phyloP scores from a whole-genome alignment of 2,329 filamentous ascomycete genomes.

The Cladosporium sp. region DNA sequence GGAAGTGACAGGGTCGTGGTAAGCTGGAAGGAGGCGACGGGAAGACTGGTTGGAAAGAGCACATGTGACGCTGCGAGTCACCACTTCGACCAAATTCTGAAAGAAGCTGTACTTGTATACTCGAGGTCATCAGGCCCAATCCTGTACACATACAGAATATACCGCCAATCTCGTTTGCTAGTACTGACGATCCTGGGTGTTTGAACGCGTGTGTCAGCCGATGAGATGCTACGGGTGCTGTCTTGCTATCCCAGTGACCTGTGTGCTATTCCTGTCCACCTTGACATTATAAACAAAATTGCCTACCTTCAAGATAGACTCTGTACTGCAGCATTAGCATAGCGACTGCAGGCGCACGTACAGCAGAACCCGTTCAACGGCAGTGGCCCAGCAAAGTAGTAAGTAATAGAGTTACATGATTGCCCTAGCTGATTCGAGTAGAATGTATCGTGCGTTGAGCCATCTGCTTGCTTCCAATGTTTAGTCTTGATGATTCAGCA shows the following conservation, averaged over 20 bases:
- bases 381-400: not conserved
- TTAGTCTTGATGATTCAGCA: not conserved
- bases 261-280: not conserved
- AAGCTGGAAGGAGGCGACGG: not conserved
- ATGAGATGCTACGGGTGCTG: not conserved
- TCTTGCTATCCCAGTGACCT: not conserved
- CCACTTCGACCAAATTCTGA: not conserved
- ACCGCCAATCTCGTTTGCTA: not conserved
- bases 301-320: not conserved
- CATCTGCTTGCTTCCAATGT: not conserved
- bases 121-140: not conserved
- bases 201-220: not conserved
- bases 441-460: not conserved
- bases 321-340: not conserved
- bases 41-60: not conserved
- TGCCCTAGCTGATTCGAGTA: no score
- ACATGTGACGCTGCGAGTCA: not conserved
- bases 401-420: not conserved
- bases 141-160: not conserved
- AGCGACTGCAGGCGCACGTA: not conserved
- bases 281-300: not conserved
- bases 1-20: not conserved
- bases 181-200: not conserved
- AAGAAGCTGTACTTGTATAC: not conserved
- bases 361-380: not conserved